Percentiles rank a stretch among this genome's conserved stretches.
phyloP scores from a whole-genome alignment of 306 rosid genomes.

The Aeschynomene evenia region DNA sequence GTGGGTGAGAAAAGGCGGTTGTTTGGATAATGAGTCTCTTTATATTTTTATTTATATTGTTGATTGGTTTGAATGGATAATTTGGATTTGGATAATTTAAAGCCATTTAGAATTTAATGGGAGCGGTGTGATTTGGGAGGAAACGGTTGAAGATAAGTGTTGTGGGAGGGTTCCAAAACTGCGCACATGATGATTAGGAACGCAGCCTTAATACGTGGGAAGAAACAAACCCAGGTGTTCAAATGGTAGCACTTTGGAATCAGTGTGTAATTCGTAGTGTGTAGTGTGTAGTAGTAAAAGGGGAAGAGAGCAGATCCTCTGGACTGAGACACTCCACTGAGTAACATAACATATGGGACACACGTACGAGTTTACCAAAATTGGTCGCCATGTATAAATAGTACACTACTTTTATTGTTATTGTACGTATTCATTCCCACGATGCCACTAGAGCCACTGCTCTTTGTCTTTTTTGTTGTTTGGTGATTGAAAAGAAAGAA shows the following conservation, averaged over 20 bases:
- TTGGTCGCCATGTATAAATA: constrained; percentile 23
- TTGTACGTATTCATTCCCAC: constrained; percentile 11
- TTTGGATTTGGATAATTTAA: constrained; percentile 4
- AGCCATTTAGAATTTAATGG: constrained; percentile 15
- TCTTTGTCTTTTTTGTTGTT: background rate
- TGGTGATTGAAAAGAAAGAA: background rate
- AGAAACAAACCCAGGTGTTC: constrained; percentile 29
- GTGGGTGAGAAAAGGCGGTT: constrained; percentile 34
- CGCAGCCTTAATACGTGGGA: constrained; percentile 38
- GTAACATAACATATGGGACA: constrained; percentile 26
- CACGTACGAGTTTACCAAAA: constrained; percentile 29
- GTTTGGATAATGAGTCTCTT: constrained; percentile 12
- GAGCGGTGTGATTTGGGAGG: constrained; percentile 37
- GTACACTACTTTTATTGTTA: background rate
- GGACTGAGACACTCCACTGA: background rate
- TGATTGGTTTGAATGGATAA: background rate
- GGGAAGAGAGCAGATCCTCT: constrained; percentile 3
- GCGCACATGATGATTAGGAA: constrained; percentile 31
- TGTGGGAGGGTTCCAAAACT: constrained; percentile 40
- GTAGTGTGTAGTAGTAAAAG: too few relatives aligned
- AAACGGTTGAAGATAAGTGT: constrained; percentile 53
- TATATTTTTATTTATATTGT: background rate
- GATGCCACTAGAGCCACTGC: background rate
- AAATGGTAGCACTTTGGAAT: background rate
- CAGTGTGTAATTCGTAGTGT: too few relatives aligned